These are phyloP conservation scores for Datura wrightii DNA, from an alignment of 257 asterid genomes.

Conservation along the genomic window DNA sequence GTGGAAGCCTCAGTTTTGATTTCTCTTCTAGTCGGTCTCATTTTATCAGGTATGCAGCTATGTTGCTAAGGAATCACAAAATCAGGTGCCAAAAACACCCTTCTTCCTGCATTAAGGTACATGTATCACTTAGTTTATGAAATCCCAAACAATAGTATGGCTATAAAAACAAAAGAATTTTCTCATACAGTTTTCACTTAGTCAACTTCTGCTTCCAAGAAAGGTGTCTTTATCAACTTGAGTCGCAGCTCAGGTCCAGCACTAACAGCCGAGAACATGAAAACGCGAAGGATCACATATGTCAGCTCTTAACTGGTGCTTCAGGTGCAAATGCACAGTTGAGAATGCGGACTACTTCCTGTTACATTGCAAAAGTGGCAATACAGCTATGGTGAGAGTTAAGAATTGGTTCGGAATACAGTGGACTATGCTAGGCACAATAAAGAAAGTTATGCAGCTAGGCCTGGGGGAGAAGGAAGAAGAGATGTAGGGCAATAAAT, in stretches of 20 bases:
- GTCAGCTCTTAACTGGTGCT: neutral
- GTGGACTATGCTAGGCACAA: neutral
- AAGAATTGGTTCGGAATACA: neutral
- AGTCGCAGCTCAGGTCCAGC: neutral
- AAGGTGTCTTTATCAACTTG: neutral
- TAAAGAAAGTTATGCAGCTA: neutral
- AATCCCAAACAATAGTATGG: no score
- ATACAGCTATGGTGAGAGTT: neutral
- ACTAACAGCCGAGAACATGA: neutral
- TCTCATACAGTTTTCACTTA: neutral
- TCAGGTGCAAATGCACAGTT: constrained; percentile 22
- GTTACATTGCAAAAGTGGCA: constrained; percentile 18
- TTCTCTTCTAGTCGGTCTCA: no score
- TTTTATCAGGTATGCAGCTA: no score
- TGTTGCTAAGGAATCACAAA: no score
- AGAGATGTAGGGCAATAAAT: neutral
- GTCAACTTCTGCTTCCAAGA: neutral
- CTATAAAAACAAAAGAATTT: neutral
- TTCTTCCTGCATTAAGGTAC: no score
- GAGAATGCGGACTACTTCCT: constrained; percentile 10
- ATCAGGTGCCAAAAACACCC: no score
- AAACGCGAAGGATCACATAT: neutral
- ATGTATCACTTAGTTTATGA: no score
- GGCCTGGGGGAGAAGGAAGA: neutral
- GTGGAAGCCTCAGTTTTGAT: no score